These are phyloP conservation scores for Solanum phureja DNA, from an alignment of 257 asterid species.

Conservation along the genomic window DNA sequence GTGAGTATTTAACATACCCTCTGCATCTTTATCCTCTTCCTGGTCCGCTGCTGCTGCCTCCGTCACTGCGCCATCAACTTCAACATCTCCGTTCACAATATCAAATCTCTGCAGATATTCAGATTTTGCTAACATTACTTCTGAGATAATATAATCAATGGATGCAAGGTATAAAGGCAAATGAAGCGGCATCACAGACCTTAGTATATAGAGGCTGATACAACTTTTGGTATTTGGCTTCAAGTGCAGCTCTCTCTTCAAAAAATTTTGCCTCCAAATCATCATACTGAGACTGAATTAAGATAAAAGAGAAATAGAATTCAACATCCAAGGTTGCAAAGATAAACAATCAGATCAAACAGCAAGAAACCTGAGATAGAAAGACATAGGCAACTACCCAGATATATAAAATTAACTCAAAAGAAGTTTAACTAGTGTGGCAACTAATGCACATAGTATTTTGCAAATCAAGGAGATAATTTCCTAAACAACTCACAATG, in stretches of 20 bases:
- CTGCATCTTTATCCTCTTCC: slow-evolving; percentile 3
- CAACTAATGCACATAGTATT: not conserved
- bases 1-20: slow-evolving; percentile 7
- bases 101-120: not conserved
- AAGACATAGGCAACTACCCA: not conserved
- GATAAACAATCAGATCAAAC: not conserved
- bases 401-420: not conserved
- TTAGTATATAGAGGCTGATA: slow-evolving; percentile 49
- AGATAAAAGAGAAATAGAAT: not conserved
- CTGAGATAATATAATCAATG: not conserved
- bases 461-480: not conserved
- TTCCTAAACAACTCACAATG: not conserved
- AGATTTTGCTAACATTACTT: not conserved
- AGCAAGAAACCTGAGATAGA: not conserved
- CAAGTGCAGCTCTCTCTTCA: slow-evolving; percentile 64
- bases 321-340: not conserved
- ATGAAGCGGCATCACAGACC: slow-evolving; percentile 12
- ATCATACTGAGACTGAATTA: slow-evolving; percentile 45
- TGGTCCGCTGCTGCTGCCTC: not conserved
- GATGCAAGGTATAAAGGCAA: not conserved
- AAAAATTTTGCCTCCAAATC: slow-evolving; percentile 50
- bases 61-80: not conserved
- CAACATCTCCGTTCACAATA: slow-evolving; percentile 27
- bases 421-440: not conserved
- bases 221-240: slow-evolving; percentile 62